These are phyloP conservation scores for Neurospora discreta DNA, from an alignment of 495 filamentous ascomycete species.

Conservation along the genomic window DNA sequence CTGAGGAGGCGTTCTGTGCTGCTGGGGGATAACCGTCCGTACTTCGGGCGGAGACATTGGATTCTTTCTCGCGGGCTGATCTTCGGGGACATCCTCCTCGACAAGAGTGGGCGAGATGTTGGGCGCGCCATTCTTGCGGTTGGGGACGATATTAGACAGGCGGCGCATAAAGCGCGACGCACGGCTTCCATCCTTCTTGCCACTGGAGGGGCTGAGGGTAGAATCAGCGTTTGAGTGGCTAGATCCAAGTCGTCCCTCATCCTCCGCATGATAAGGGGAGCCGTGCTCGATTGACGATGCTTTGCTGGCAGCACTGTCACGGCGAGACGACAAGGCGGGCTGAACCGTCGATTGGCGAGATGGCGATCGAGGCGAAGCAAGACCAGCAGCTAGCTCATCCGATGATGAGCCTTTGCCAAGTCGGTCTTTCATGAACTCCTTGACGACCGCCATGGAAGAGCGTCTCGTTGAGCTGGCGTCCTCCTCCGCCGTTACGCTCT, in stretches of 20 bases:
- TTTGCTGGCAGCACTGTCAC: constrained; percentile 35
- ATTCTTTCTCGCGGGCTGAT: constrained; percentile 22
- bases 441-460: constrained; percentile 40
- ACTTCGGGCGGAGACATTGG: not conserved
- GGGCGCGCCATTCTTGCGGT: constrained; percentile 45
- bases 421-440: constrained; percentile 42
- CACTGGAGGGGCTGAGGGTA: constrained; percentile 18
- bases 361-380: constrained; percentile 28
- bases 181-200: constrained; percentile 51
- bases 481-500: constrained; percentile 9
- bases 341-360: constrained; percentile 32
- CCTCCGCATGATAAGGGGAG: constrained; percentile 23
- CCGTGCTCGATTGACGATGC: constrained; percentile 30
- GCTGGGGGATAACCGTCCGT: not conserved
- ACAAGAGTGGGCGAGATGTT: constrained; percentile 48
- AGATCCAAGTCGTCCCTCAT: constrained; percentile 17
- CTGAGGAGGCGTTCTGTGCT: not conserved
- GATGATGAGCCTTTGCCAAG: constrained; percentile 28
- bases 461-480: constrained; percentile 24
- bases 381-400: constrained; percentile 21
- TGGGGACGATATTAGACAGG: constrained; percentile 55
- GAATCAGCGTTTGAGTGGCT: constrained; percentile 9
- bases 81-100: constrained; percentile 46
- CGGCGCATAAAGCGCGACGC: constrained; percentile 70
- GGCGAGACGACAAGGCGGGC: constrained; percentile 22